phyloP scores from a whole-genome alignment of 257 asterid genomes.

The Oldenlandia corymbosa region DNA sequence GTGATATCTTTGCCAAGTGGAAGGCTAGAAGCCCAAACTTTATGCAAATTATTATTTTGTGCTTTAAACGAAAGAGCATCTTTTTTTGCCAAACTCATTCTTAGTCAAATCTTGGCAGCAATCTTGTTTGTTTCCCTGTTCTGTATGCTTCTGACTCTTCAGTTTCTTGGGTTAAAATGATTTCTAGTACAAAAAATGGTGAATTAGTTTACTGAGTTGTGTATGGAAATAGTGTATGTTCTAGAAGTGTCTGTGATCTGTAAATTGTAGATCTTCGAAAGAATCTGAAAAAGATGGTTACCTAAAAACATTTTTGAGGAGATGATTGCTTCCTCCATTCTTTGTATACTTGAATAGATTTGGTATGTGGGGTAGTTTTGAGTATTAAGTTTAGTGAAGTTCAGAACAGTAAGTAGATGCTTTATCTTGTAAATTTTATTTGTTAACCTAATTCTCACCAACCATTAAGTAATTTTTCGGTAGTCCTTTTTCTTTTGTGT shows the following conservation, averaged over 20 bases:
- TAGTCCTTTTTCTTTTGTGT: too few relatives aligned
- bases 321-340: neutral
- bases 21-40: neutral
- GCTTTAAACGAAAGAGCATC: neutral
- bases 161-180: neutral
- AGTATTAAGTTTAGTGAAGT: neutral
- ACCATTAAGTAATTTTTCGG: neutral
- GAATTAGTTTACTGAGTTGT: too few relatives aligned
- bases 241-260: slow-evolving; percentile 1
- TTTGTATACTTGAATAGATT: neutral
- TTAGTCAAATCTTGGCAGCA: too few relatives aligned
- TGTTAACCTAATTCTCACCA: slow-evolving; percentile 11
- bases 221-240: neutral
- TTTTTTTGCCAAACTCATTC: neutral
- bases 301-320: neutral
- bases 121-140: neutral
- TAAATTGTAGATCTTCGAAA: neutral
- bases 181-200: too few relatives aligned
- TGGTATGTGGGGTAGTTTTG: slow-evolving; percentile 11
- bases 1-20: neutral
- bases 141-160: neutral
- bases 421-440: neutral
- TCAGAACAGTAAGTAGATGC: neutral
- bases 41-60: neutral
- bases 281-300: neutral